phyloP scores from a whole-genome alignment of 2,329 filamentous ascomycete species.

The Colletotrichum echinochloae region DNA sequence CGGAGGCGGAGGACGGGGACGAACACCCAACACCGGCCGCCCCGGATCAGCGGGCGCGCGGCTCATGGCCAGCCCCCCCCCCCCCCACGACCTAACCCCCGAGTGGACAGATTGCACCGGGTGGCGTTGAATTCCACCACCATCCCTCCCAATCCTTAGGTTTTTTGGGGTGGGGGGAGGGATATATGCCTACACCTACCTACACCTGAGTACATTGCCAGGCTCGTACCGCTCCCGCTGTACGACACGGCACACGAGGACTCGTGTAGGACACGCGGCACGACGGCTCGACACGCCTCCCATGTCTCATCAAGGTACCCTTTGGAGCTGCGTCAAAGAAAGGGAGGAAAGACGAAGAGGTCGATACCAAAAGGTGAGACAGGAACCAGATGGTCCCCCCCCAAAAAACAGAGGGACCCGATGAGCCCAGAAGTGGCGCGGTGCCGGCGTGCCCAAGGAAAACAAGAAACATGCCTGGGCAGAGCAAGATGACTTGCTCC shows the following conservation, averaged over 20 bases:
- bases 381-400: background rate
- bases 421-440: too few relatives aligned
- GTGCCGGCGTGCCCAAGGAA: background rate
- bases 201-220: too few relatives aligned
- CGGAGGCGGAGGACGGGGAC: too few relatives aligned
- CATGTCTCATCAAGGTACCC: background rate
- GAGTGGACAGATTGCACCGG: background rate
- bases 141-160: slow-evolving; percentile 4
- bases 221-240: background rate
- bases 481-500: background rate
- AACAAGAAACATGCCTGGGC: too few relatives aligned
- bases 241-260: background rate
- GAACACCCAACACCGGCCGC: too few relatives aligned
- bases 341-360: background rate
- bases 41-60: too few relatives aligned
- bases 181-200: too few relatives aligned
- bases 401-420: too few relatives aligned
- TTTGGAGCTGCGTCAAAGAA: background rate
- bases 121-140: background rate
- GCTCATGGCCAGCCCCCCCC: too few relatives aligned
- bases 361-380: background rate
- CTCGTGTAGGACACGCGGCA: background rate
- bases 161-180: too few relatives aligned
- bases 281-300: background rate
- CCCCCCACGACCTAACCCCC: too few relatives aligned